Percentiles rank a stretch among this genome's conserved stretches.
Evolutionary conservation across 1,139 yeast genomes (phyloP).

Genomic region (Pichia sp.): DNA sequence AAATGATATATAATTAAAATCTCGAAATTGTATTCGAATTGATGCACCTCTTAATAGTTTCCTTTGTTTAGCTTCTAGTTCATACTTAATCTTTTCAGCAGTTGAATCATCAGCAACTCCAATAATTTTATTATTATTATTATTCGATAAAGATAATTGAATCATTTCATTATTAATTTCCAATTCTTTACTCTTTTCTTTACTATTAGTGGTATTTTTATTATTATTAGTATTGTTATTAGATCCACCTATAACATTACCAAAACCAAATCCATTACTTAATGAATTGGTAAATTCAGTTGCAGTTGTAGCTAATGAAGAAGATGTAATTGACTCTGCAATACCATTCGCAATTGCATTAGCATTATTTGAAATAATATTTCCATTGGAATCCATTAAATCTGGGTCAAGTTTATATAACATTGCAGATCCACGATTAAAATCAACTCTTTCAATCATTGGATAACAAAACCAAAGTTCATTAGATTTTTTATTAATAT

Average conservation of each 20-base stretch:
- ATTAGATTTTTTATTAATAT: slow-evolving; percentile 32
- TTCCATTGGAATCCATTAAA: slow-evolving; percentile 1
- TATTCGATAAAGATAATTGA: not conserved
- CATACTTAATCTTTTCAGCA: slow-evolving; percentile 2
- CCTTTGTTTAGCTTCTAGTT: slow-evolving; percentile 5
- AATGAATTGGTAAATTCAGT: slow-evolving; percentile 12
- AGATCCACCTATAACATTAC: not conserved
- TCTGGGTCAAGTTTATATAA: slow-evolving; percentile 12
- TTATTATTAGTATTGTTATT: not conserved
- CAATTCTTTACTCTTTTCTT: not conserved
- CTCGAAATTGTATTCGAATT: slow-evolving; percentile 73
- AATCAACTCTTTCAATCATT: slow-evolving; percentile 61
- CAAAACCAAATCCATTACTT: slow-evolving; percentile 10
- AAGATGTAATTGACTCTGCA: slow-evolving; percentile 4
- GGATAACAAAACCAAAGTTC: slow-evolving; percentile 96
- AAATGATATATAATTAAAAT: slow-evolving; percentile 78
- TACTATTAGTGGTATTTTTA: no score
- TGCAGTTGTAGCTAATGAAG: slow-evolving; percentile 5
- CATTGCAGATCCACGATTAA: slow-evolving; percentile 47
- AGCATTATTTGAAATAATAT: not conserved
- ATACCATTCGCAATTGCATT: slow-evolving; percentile 2
- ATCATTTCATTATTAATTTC: not conserved
- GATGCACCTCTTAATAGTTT: slow-evolving; percentile 45
- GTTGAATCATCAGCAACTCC: not conserved
- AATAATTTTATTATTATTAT: not conserved